Conservation (phyloP, 2,329 filamentous ascomycete genomes). For the Rutstroemia sp. region DNA sequence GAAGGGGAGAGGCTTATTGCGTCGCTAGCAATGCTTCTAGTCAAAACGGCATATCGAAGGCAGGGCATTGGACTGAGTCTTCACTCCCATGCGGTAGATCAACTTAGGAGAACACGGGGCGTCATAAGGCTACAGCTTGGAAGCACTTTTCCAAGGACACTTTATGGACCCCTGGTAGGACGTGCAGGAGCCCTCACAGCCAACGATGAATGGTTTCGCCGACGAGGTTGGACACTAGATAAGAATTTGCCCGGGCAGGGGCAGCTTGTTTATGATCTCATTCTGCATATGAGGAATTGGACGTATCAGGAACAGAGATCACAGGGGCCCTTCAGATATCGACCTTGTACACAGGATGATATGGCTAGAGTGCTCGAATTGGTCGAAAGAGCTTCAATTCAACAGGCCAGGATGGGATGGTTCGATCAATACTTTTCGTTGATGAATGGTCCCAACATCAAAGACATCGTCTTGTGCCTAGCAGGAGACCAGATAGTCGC, state of each 20-base stretch:
- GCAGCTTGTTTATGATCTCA: slow-evolving; percentile 45
- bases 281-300: slow-evolving; percentile 45
- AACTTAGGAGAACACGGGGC: slow-evolving; percentile 43
- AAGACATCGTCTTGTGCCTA: slow-evolving; percentile 47
- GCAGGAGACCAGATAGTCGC: slow-evolving; percentile 44
- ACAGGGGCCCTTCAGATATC: slow-evolving; percentile 35
- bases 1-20: slow-evolving; percentile 46
- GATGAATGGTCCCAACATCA: slow-evolving; percentile 39
- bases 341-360: slow-evolving; percentile 31
- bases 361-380: slow-evolving; percentile 41
- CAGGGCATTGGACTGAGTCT: slow-evolving; percentile 47
- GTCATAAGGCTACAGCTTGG: slow-evolving; percentile 49
- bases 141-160: slow-evolving; percentile 49
- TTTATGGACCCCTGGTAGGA: slow-evolving; percentile 43
- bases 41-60: slow-evolving; percentile 39
- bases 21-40: slow-evolving; percentile 47
- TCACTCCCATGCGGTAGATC: slow-evolving; percentile 43
- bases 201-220: slow-evolving; percentile 45
- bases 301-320: slow-evolving; percentile 30
- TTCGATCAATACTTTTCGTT: slow-evolving; percentile 51
- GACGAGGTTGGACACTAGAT: slow-evolving; percentile 46
- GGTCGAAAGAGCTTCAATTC: slow-evolving; percentile 40
- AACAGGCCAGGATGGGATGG: slow-evolving; percentile 46
- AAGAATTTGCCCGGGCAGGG: slow-evolving; percentile 39
- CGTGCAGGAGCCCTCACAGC: slow-evolving; percentile 27